These are phyloP conservation scores for Calcarisporium arbuscula DNA, from an alignment of 2,329 filamentous ascomycete species.

Conservation along the genomic window DNA sequence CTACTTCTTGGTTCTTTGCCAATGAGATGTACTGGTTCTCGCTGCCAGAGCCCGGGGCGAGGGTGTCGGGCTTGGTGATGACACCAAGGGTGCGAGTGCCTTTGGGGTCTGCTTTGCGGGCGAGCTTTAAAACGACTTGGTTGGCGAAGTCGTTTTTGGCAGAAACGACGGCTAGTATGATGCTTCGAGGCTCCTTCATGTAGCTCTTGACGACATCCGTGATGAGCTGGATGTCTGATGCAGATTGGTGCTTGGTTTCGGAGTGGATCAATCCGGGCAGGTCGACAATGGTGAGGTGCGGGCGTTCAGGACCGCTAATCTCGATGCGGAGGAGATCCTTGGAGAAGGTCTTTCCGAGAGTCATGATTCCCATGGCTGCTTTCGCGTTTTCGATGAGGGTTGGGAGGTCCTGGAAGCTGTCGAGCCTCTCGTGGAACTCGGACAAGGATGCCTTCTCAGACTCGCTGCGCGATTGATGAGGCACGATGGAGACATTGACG, in stretches of 20 bases:
- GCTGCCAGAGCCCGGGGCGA: constrained; percentile 24
- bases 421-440: constrained; percentile 5
- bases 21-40: constrained; percentile 34
- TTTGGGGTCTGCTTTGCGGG: constrained; percentile 19
- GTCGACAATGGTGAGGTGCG: constrained; percentile 54
- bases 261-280: constrained; percentile 50
- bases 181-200: constrained; percentile 49
- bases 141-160: constrained; percentile 52
- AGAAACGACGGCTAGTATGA: constrained; percentile 54
- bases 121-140: constrained; percentile 48
- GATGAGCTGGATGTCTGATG: constrained; percentile 37
- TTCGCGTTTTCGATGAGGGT: constrained; percentile 34
- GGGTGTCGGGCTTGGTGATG: constrained; percentile 50
- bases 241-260: constrained; percentile 38
- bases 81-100: constrained; percentile 46
- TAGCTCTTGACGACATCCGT: constrained; percentile 45
- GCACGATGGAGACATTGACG: constrained; percentile 18
- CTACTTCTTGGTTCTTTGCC: constrained; percentile 38
- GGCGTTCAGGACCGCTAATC: constrained; percentile 39
- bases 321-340: constrained; percentile 44
- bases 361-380: constrained; percentile 41
- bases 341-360: constrained; percentile 30
- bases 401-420: constrained; percentile 3
- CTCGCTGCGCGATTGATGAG: constrained; percentile 2
- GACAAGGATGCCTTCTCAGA: constrained; percentile 7